phyloP scores from a whole-genome alignment of 148 eudicot genomes.

The Silene uniflora region DNA sequence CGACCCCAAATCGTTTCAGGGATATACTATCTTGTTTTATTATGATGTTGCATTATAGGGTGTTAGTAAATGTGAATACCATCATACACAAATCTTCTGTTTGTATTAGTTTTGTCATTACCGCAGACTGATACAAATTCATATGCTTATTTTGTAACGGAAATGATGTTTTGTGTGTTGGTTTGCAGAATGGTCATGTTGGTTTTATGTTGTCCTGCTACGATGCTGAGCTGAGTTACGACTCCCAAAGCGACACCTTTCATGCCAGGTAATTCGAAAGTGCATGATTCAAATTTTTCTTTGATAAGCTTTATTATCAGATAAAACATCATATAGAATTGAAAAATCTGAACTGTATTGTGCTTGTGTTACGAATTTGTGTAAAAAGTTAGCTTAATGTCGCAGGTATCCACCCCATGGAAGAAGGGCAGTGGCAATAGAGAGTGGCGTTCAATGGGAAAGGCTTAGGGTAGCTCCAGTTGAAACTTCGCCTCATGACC shows the following conservation, averaged over 20 bases:
- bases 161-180: constrained; percentile 10
- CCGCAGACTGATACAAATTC: too few relatives aligned
- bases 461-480: constrained; percentile 77
- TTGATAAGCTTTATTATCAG: not conserved
- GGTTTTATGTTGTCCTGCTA: constrained; percentile 95
- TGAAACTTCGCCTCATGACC: constrained; percentile 67
- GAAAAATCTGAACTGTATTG: not conserved
- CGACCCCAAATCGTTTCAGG: not conserved
- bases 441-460: constrained; percentile 73
- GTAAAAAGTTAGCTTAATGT: constrained; percentile 7
- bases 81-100: too few relatives aligned
- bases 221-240: constrained; percentile 91
- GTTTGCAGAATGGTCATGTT: constrained; percentile 85
- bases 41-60: too few relatives aligned
- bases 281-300: not conserved
- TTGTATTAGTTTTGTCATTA: too few relatives aligned
- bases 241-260: constrained; percentile 69
- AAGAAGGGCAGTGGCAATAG: constrained; percentile 62
- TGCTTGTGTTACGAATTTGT: not conserved
- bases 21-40: not conserved
- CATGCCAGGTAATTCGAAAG: constrained; percentile 63
- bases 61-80: too few relatives aligned
- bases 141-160: not conserved
- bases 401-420: constrained; percentile 94
- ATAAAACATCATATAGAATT: too few relatives aligned